Percentiles rank a stretch among this genome's conserved stretches.
phyloP scores from a whole-genome alignment of 164 flowering plant genomes.

The Vitis labrusca region DNA sequence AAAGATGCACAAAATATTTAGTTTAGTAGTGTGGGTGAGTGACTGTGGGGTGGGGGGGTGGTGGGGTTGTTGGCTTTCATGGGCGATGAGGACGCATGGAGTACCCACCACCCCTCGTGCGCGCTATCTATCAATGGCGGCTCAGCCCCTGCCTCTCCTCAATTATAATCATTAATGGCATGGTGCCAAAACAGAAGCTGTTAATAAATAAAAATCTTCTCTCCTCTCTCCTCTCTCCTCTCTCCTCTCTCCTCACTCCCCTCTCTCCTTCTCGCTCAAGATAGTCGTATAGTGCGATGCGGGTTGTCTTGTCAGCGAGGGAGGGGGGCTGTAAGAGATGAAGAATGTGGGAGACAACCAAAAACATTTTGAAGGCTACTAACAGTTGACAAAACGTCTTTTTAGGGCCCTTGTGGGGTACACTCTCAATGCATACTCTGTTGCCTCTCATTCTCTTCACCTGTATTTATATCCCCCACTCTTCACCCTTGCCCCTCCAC shows the following conservation, averaged over 20 bases:
- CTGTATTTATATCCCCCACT: constrained; percentile 26
- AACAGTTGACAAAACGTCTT: constrained; percentile 48
- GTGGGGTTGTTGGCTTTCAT: constrained; percentile 18
- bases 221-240: constrained; percentile 1
- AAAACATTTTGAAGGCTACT: constrained; percentile 33
- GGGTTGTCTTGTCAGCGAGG: constrained; percentile 37
- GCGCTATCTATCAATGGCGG: constrained; percentile 54
- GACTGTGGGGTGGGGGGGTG: constrained; percentile 2
- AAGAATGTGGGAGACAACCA: constrained; percentile 64
- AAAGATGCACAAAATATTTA: no score
- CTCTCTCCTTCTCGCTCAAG: neutral
- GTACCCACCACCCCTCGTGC: constrained; percentile 53
- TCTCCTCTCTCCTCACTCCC: constrained; percentile 2
- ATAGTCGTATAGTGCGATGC: constrained; percentile 11
- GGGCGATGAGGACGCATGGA: constrained; percentile 30
- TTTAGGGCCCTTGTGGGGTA: constrained; percentile 33
- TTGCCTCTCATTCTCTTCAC: constrained; percentile 3
- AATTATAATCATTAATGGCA: constrained; percentile 60
- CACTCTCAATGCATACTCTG: constrained; percentile 3
- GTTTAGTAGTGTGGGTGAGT: no score
- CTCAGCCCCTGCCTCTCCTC: constrained; percentile 20
- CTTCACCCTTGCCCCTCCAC: constrained; percentile 12
- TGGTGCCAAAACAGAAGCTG: constrained; percentile 38
- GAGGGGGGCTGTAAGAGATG: constrained; percentile 4
- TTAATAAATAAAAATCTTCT: neutral